A percentile compares a stretch with the other conserved stretches of the same genome.
Conservation (phyloP, 129 eudicot species). For the Flaveria trinervia region DNA sequence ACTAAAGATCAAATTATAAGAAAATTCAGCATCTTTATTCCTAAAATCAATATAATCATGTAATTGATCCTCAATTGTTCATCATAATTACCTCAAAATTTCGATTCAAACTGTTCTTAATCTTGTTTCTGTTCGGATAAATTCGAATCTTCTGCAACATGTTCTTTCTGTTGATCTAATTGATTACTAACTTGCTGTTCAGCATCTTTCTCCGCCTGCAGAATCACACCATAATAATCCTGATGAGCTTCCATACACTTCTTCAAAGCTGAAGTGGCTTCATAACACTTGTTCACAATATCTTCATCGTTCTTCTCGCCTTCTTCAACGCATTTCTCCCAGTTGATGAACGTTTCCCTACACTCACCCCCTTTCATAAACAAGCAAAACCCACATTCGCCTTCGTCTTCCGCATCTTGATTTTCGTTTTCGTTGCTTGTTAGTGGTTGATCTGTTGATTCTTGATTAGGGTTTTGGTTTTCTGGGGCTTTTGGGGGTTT, state of each 20-base stretch:
- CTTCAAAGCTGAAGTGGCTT: slow-evolving; percentile 54
- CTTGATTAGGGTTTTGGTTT: slow-evolving; percentile 23
- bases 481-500: slow-evolving; percentile 29
- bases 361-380: slow-evolving; percentile 80
- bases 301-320: slow-evolving; percentile 66
- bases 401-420: slow-evolving; percentile 39
- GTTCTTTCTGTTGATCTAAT: slow-evolving; percentile 26
- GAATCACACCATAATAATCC: slow-evolving; percentile 50
- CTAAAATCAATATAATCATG: slow-evolving; percentile 23
- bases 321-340: slow-evolving; percentile 71
- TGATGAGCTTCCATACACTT: slow-evolving; percentile 83
- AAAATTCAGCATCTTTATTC: slow-evolving; percentile 31
- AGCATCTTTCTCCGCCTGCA: slow-evolving; percentile 35
- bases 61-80: not conserved
- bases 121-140: slow-evolving; percentile 19
- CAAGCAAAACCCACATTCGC: slow-evolving; percentile 67
- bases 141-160: slow-evolving; percentile 9
- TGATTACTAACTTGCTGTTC: slow-evolving; percentile 24
- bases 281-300: slow-evolving; percentile 47
- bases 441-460: slow-evolving; percentile 2
- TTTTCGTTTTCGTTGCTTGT: slow-evolving; percentile 21
- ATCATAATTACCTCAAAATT: slow-evolving; percentile 34
- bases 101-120: not conserved
- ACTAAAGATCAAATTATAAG: not conserved
- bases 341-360: slow-evolving; percentile 48